These are phyloP conservation scores for Agaricus blazei DNA, from an alignment of 768 basidiomycete genomes.

Conservation along the genomic window DNA sequence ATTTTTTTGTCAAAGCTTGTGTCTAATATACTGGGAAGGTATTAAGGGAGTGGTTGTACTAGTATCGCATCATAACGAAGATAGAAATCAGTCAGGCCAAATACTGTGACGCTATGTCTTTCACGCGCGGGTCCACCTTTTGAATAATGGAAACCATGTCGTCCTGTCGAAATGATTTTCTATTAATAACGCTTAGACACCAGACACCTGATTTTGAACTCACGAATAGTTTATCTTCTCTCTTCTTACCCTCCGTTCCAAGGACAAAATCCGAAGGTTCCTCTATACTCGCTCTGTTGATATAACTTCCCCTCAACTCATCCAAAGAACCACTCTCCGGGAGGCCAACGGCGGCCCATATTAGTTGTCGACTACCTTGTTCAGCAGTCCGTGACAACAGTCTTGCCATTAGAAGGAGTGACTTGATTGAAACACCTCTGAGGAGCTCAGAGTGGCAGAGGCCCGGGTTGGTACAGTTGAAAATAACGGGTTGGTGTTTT, in stretches of 20 bases:
- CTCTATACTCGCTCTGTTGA: slow-evolving; percentile 17
- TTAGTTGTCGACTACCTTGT: slow-evolving; percentile 28
- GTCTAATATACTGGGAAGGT: too few relatives aligned
- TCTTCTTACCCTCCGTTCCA: slow-evolving; percentile 19
- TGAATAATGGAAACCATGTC: slow-evolving; percentile 1
- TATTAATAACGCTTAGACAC: neutral
- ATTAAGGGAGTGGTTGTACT: too few relatives aligned
- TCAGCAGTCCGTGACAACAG: slow-evolving; percentile 32
- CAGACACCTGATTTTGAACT: neutral
- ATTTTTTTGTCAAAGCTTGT: too few relatives aligned
- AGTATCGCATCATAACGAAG: too few relatives aligned
- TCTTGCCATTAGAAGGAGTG: neutral
- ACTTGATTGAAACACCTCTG: neutral
- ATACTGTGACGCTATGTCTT: neutral
- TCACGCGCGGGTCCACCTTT: slow-evolving; percentile 1
- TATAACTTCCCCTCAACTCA: slow-evolving; percentile 23
- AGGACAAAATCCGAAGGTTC: slow-evolving; percentile 27
- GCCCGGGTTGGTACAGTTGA: slow-evolving; percentile 38
- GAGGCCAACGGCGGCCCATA: slow-evolving; percentile 26
- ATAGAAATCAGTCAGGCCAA: neutral
- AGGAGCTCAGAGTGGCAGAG: slow-evolving; percentile 34
- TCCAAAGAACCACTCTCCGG: neutral
- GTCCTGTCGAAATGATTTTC: neutral
- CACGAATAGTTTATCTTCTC: slow-evolving; percentile 22
- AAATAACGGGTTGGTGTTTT: slow-evolving; percentile 22